Conservation (phyloP, 805 yeast genomes). For the Saccharomycopsis amapae region DNA sequence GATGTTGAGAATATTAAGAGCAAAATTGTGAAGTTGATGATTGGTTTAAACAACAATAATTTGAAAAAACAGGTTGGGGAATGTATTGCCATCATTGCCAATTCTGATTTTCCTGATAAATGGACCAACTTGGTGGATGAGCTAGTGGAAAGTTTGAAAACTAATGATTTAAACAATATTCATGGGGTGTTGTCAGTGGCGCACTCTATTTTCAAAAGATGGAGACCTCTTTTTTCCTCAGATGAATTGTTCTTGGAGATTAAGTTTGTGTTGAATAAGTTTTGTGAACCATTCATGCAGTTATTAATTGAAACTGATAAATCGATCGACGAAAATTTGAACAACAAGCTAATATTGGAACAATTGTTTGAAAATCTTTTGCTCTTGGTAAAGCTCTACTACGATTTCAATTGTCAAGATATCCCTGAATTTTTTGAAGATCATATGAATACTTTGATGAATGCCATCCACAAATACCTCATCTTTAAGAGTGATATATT, state of each 20-base stretch:
- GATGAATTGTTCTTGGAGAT: slow-evolving; percentile 87
- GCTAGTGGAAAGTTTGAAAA: slow-evolving; percentile 57
- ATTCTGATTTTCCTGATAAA: slow-evolving; percentile 86
- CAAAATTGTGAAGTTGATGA: slow-evolving; percentile 84
- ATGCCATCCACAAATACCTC: slow-evolving; percentile 73
- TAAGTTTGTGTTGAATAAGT: slow-evolving; percentile 75
- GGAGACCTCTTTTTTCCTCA: slow-evolving; percentile 92
- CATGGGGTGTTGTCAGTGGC: slow-evolving; percentile 87
- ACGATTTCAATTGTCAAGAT: slow-evolving; percentile 95
- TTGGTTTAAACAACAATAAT: slow-evolving; percentile 58
- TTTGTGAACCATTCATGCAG: slow-evolving; percentile 71
- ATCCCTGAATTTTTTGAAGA: slow-evolving; percentile 98
- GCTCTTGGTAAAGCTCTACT: slow-evolving; percentile 72
- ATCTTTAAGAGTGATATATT: slow-evolving; percentile 49
- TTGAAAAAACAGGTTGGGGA: slow-evolving; percentile 94
- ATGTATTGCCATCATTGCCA: slow-evolving; percentile 86
- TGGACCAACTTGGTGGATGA: slow-evolving; percentile 79
- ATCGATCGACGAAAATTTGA: slow-evolving; percentile 41
- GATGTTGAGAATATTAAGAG: slow-evolving; percentile 65
- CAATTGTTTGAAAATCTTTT: slow-evolving; percentile 64
- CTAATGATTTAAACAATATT: slow-evolving; percentile 56
- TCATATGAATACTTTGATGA: slow-evolving; percentile 69
- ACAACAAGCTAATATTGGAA: slow-evolving; percentile 42
- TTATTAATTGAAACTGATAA: slow-evolving; percentile 62
- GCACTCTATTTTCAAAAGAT: slow-evolving; percentile 90